phyloP scores from a whole-genome alignment of 768 basidiomycete species.

The Sutorius australiensis region DNA sequence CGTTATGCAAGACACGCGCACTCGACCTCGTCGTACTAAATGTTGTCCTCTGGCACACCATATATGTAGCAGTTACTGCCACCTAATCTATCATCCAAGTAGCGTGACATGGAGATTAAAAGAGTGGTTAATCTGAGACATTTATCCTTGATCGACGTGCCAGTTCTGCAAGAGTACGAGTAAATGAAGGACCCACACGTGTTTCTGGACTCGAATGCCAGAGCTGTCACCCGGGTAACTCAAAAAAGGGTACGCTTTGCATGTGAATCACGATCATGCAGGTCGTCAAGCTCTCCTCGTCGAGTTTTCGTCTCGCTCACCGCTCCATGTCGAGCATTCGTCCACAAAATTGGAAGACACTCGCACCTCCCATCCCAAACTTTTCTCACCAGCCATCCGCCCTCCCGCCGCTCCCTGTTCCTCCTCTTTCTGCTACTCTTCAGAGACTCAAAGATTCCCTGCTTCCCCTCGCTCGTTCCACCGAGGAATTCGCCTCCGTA shows the following conservation, averaged over 20 bases:
- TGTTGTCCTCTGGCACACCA: not conserved
- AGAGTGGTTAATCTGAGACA: too few species aligned
- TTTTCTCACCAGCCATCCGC: constrained; percentile 55
- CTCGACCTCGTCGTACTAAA: not conserved
- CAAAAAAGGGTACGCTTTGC: not conserved
- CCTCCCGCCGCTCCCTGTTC: constrained; percentile 75
- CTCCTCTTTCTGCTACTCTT: constrained; percentile 62
- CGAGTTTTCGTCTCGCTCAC: not conserved
- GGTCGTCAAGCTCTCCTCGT: not conserved
- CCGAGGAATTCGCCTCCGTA: constrained; percentile 52
- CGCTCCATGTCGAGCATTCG: constrained; percentile 27
- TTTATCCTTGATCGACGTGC: too few species aligned
- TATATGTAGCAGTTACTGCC: not conserved
- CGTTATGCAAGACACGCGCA: too few species aligned
- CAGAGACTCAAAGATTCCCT: constrained; percentile 65
- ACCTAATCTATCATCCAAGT: too few species aligned
- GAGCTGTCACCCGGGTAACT: too few species aligned
- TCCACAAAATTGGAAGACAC: constrained; percentile 66
- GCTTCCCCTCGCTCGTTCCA: constrained; percentile 65
- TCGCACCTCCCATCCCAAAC: constrained; percentile 62
- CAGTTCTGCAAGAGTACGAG: too few species aligned
- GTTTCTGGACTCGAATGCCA: too few species aligned
- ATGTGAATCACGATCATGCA: constrained; percentile 12
- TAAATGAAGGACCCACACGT: too few species aligned
- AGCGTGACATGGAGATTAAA: too few species aligned